phyloP scores from a whole-genome alignment of 2,329 filamentous ascomycete species.

The Colletotrichum trifolii region DNA sequence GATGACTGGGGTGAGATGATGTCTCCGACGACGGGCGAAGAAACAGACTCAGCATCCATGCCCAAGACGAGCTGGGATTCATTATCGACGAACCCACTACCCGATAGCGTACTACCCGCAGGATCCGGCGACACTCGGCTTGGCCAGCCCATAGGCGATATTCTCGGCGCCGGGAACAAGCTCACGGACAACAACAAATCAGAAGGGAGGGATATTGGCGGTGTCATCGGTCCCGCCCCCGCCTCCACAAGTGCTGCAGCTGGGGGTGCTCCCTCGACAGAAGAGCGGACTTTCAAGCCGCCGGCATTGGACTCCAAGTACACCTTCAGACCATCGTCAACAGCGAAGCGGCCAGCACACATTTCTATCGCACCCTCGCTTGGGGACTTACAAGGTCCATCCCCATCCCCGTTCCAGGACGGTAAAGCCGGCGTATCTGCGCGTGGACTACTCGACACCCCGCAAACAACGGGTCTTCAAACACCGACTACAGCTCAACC shows the following conservation, averaged over 20 bases:
- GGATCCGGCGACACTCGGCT: neutral
- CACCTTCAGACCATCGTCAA: slow-evolving; percentile 22
- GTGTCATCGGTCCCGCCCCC: slow-evolving; percentile 30
- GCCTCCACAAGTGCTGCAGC: slow-evolving; percentile 21
- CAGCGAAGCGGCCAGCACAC: slow-evolving; percentile 20
- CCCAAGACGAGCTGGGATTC: slow-evolving; percentile 34
- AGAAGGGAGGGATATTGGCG: slow-evolving; percentile 24
- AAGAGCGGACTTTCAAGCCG: slow-evolving; percentile 12
- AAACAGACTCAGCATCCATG: slow-evolving; percentile 21
- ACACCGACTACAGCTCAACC: slow-evolving; percentile 14
- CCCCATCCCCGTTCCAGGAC: neutral
- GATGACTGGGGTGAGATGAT: slow-evolving; percentile 74
- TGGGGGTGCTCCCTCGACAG: slow-evolving; percentile 20
- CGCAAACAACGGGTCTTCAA: slow-evolving; percentile 12
- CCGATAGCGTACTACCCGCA: slow-evolving; percentile 6
- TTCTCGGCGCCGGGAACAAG: slow-evolving; percentile 22
- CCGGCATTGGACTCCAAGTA: slow-evolving; percentile 2
- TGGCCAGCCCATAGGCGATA: slow-evolving; percentile 9
- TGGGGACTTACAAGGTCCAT: slow-evolving; percentile 21
- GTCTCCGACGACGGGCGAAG: slow-evolving; percentile 47
- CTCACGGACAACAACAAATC: slow-evolving; percentile 22
- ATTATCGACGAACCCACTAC: slow-evolving; percentile 29
- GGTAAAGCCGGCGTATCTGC: slow-evolving; percentile 21
- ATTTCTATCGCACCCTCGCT: slow-evolving; percentile 16
- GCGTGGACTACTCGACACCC: slow-evolving; percentile 11